phyloP scores from a whole-genome alignment of 176 grass and related monocot species.

The Aegilops longissima region DNA sequence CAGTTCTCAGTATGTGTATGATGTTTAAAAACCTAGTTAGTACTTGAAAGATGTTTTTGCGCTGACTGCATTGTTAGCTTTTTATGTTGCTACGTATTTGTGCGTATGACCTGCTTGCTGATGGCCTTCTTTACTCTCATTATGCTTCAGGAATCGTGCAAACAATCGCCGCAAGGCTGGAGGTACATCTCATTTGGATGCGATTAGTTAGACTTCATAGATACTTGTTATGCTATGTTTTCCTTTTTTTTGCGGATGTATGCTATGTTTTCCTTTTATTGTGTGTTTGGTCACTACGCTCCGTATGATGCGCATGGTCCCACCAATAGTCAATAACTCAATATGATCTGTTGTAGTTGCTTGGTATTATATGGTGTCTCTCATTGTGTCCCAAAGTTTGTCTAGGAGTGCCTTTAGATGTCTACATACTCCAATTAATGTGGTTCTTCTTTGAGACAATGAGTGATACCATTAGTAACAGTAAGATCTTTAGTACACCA shows the following conservation, averaged over 20 bases:
- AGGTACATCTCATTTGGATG: conserved; percentile 33
- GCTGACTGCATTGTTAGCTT: conserved; percentile 4
- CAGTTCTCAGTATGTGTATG: neutral
- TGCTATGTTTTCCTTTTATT: neutral
- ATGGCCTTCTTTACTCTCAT: conserved; percentile 32
- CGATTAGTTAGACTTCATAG: neutral
- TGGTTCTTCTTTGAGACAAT: neutral
- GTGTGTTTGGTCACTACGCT: too few species aligned
- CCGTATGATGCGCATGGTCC: neutral
- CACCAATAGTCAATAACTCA: neutral
- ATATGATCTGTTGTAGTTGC: neutral
- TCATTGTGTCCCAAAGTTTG: neutral
- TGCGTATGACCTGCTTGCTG: conserved; percentile 23
- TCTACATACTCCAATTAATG: neutral
- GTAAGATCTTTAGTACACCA: neutral
- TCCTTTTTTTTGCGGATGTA: neutral
- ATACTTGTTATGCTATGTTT: neutral
- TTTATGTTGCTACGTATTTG: conserved; percentile 1
- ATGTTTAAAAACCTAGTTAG: conserved; percentile 6
- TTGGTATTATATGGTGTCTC: conserved; percentile 8
- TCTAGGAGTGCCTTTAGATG: neutral
- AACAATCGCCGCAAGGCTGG: conserved; percentile 50
- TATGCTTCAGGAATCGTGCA: conserved; percentile 45
- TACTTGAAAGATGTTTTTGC: neutral
- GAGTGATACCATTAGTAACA: neutral